A percentile compares a stretch with the other conserved stretches of the same genome.
phyloP scores from a whole-genome alignment of 2,329 filamentous ascomycete genomes.

The Grosmannia clavigera region DNA sequence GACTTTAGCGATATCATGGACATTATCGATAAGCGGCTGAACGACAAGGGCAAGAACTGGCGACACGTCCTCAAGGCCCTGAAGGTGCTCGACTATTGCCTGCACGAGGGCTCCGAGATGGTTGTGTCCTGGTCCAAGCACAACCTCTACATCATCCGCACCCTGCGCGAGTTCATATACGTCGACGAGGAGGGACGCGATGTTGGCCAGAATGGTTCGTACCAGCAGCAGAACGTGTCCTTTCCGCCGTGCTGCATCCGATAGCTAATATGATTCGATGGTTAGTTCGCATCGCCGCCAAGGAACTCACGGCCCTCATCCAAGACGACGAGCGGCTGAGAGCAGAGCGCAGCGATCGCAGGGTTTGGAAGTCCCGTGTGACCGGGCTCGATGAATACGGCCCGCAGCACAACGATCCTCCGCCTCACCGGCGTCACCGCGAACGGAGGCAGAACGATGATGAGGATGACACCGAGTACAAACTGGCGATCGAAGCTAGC shows the following conservation, averaged over 20 bases:
- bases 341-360: slow-evolving; percentile 80
- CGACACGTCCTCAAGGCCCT: slow-evolving; percentile 93
- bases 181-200: slow-evolving; percentile 91
- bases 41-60: slow-evolving; percentile 99
- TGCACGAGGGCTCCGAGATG: slow-evolving; percentile 92
- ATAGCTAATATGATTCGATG: neutral
- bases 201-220: slow-evolving; percentile 87
- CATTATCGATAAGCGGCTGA: slow-evolving; percentile 96
- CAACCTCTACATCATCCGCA: slow-evolving; percentile 98
- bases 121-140: slow-evolving; percentile 97
- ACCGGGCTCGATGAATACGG: slow-evolving; percentile 79
- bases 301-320: slow-evolving; percentile 85
- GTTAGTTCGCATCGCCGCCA: slow-evolving; percentile 84
- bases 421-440: slow-evolving; percentile 30
- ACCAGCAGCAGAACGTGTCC: neutral
- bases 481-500: slow-evolving; percentile 84
- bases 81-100: slow-evolving; percentile 94
- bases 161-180: slow-evolving; percentile 90
- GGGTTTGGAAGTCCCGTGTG: slow-evolving; percentile 93
- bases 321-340: slow-evolving; percentile 88
- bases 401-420: slow-evolving; percentile 28
- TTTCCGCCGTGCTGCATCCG: neutral
- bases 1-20: slow-evolving; percentile 99
- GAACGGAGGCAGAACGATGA: slow-evolving; percentile 42
- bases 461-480: slow-evolving; percentile 84